phyloP scores from a whole-genome alignment of 164 flowering plant species.

The Sextonia rubra region DNA sequence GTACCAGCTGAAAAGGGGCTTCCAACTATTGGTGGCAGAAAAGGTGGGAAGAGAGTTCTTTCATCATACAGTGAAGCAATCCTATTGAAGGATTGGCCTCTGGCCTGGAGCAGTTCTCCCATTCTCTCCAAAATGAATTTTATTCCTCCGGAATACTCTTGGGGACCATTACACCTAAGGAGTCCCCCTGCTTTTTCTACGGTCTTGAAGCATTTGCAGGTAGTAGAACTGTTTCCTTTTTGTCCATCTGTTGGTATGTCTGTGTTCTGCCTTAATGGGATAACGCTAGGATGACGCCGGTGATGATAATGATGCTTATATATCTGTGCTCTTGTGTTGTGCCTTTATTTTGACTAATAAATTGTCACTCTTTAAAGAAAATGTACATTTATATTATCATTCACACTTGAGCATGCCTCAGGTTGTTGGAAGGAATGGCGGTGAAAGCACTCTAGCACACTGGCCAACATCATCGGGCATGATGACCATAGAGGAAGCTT shows the following conservation, averaged over 20 bases:
- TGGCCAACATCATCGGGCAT: conserved; percentile 77
- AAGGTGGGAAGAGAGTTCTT: conserved; percentile 77
- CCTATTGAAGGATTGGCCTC: conserved; percentile 88
- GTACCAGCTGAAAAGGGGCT: conserved; percentile 85
- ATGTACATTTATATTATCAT: neutral
- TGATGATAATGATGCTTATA: too few species aligned
- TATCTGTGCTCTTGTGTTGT: too few species aligned
- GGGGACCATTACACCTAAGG: conserved; percentile 83
- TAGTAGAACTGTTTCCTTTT: conserved; percentile 15
- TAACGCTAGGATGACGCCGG: too few species aligned
- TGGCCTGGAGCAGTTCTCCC: conserved; percentile 90
- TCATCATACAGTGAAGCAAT: conserved; percentile 78
- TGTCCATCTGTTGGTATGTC: neutral
- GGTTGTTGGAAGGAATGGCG: conserved; percentile 79
- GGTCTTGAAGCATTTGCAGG: conserved; percentile 86
- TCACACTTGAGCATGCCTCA: conserved; percentile 16
- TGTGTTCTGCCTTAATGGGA: too few species aligned
- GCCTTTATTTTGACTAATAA: neutral
- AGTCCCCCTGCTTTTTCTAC: conserved; percentile 82
- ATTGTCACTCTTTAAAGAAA: neutral
- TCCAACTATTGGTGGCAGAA: conserved; percentile 64
- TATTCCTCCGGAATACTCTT: conserved; percentile 89
- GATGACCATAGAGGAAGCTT: conserved; percentile 73
- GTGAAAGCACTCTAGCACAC: conserved; percentile 93
- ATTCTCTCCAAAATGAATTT: conserved; percentile 60